Conservation (phyloP, 176 grass and related monocot genomes). For the Lolium perenne region DNA sequence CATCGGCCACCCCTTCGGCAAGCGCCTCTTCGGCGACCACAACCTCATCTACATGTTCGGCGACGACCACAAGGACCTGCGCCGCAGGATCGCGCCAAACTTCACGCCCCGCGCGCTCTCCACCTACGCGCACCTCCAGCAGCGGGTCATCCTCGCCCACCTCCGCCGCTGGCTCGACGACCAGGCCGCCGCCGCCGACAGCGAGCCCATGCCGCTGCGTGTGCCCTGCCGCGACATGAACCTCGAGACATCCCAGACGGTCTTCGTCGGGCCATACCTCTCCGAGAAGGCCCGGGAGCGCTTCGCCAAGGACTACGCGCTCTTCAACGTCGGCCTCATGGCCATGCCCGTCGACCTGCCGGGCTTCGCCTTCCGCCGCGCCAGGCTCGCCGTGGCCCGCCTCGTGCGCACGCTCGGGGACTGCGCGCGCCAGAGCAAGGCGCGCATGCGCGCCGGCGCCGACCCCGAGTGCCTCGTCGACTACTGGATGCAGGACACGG, state of each 20-base stretch:
- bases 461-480: slow-evolving; percentile 82
- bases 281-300: slow-evolving; percentile 39
- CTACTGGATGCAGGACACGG: slow-evolving; percentile 82
- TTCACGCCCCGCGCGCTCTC: slow-evolving; percentile 74
- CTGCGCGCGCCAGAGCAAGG: slow-evolving; percentile 66
- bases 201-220: slow-evolving; percentile 51
- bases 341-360: slow-evolving; percentile 81
- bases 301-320: slow-evolving; percentile 73
- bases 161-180: slow-evolving; percentile 60
- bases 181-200: not conserved
- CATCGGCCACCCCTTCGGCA: slow-evolving; percentile 84
- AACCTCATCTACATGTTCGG: slow-evolving; percentile 94
- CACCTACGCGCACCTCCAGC: slow-evolving; percentile 75
- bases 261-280: slow-evolving; percentile 83
- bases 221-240: slow-evolving; percentile 88
- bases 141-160: slow-evolving; percentile 69
- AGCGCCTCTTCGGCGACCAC: slow-evolving; percentile 91
- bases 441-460: slow-evolving; percentile 55
- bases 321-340: slow-evolving; percentile 90
- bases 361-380: slow-evolving; percentile 79
- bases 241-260: slow-evolving; percentile 90
- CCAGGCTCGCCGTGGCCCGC: slow-evolving; percentile 64
- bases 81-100: slow-evolving; percentile 80
- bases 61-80: slow-evolving; percentile 84
- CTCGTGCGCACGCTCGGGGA: slow-evolving; percentile 61